These are phyloP conservation scores for Phyllosticta citrichinensis DNA, from an alignment of 2,329 filamentous ascomycete species.

Conservation along the genomic window DNA sequence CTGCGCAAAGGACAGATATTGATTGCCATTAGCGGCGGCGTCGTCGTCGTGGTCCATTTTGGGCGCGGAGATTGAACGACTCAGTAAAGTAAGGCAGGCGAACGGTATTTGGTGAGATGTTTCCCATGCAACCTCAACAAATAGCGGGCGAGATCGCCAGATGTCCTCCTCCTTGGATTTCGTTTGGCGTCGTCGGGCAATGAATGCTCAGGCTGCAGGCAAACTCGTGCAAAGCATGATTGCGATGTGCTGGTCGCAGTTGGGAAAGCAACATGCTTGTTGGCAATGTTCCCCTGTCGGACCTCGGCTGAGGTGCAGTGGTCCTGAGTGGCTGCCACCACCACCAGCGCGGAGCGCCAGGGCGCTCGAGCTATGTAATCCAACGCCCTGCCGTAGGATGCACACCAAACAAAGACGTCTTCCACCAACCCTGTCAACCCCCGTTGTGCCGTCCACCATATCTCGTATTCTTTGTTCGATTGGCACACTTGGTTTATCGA, in stretches of 20 bases:
- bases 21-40: slow-evolving; percentile 6
- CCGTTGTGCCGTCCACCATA: neutral
- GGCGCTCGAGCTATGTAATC: neutral
- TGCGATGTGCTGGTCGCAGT: neutral
- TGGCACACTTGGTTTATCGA: neutral
- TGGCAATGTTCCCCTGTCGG: neutral
- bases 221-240: neutral
- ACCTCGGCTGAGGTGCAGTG: neutral
- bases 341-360: too few species aligned
- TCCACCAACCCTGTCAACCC: neutral
- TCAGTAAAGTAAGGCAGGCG: neutral
- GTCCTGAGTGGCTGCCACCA: neutral
- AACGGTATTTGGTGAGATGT: neutral
- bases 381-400: neutral
- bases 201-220: neutral
- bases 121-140: neutral
- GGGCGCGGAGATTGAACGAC: neutral
- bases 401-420: neutral
- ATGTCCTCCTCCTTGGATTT: neutral
- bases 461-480: neutral
- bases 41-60: neutral
- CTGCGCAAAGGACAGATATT: slow-evolving; percentile 28
- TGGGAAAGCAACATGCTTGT: neutral
- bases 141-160: neutral
- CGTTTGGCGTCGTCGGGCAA: neutral